Conservation (phyloP, 345 rosid species). For the Stellera chamaejasme region DNA sequence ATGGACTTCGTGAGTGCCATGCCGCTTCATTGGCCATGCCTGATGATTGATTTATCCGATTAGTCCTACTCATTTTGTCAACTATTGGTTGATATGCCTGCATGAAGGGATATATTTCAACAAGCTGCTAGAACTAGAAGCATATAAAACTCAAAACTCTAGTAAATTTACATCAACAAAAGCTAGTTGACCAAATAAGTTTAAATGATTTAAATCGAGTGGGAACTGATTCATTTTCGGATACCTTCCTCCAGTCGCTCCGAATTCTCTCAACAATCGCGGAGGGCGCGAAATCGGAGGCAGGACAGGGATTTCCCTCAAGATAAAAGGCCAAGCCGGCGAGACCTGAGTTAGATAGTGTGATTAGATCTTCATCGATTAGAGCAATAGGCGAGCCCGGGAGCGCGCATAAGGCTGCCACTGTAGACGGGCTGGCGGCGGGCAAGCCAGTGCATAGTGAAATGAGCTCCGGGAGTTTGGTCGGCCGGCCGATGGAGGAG, state of each 20-base stretch:
- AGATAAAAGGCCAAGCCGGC: conserved; percentile 17
- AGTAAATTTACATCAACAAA: too few species aligned
- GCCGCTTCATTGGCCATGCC: too few species aligned
- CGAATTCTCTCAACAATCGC: conserved; percentile 17
- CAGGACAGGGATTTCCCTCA: conserved; percentile 10
- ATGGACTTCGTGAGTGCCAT: conserved; percentile 2
- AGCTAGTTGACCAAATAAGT: too few species aligned
- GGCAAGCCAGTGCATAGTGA: conserved; percentile 30
- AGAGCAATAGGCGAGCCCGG: conserved; percentile 43
- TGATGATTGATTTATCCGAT: too few species aligned
- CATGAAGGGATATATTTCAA: too few species aligned
- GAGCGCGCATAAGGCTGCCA: conserved; percentile 33
- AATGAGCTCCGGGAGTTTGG: conserved; percentile 29
- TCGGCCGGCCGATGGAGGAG: conserved; percentile 40
- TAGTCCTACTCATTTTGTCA: too few species aligned
- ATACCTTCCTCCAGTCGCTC: conserved; percentile 24
- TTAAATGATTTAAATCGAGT: too few species aligned
- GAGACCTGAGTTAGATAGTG: conserved; percentile 25
- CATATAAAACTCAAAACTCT: too few species aligned
- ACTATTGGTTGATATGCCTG: too few species aligned
- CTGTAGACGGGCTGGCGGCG: conserved; percentile 25
- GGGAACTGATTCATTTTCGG: neutral
- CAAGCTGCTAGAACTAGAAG: too few species aligned
- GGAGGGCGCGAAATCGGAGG: conserved; percentile 4
- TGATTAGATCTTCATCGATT: conserved; percentile 17